phyloP scores from a whole-genome alignment of 2,329 filamentous ascomycete genomes.

The Neoarthrinium moseri region DNA sequence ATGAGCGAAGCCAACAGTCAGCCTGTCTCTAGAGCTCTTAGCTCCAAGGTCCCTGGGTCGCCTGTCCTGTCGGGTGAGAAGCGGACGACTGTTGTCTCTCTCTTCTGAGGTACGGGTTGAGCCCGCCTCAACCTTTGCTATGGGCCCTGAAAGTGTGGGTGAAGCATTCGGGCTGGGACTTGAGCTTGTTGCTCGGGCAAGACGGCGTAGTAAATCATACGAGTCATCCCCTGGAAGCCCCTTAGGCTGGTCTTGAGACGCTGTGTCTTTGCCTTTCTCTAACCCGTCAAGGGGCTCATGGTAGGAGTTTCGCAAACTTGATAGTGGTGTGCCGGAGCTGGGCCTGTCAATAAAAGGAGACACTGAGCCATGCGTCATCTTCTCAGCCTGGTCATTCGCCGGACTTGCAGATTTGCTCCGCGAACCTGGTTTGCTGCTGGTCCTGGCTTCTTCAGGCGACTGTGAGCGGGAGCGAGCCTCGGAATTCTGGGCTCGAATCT shows the following conservation, averaged over 20 bases:
- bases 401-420: constrained; percentile 9
- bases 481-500: constrained; percentile 51
- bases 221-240: constrained; percentile 36
- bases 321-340: background rate
- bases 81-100: constrained; percentile 16
- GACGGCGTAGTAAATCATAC: constrained; percentile 46
- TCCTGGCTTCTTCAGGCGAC: constrained; percentile 38
- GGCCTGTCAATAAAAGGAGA: background rate
- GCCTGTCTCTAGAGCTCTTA: constrained; percentile 29
- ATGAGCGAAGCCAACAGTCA: constrained; percentile 46
- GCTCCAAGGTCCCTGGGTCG: constrained; percentile 18
- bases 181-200: constrained; percentile 46
- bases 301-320: background rate
- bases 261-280: background rate
- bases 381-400: constrained; percentile 3
- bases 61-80: constrained; percentile 18
- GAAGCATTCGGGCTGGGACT: constrained; percentile 34
- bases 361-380: background rate
- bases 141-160: constrained; percentile 14
- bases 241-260: background rate
- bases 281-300: background rate
- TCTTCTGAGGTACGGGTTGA: constrained; percentile 13
- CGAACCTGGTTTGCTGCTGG: constrained; percentile 24
- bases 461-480: constrained; percentile 36
- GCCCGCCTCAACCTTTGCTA: constrained; percentile 8